Conservation (phyloP, 116 monocot genomes). For the Cymodocea nodosa region DNA sequence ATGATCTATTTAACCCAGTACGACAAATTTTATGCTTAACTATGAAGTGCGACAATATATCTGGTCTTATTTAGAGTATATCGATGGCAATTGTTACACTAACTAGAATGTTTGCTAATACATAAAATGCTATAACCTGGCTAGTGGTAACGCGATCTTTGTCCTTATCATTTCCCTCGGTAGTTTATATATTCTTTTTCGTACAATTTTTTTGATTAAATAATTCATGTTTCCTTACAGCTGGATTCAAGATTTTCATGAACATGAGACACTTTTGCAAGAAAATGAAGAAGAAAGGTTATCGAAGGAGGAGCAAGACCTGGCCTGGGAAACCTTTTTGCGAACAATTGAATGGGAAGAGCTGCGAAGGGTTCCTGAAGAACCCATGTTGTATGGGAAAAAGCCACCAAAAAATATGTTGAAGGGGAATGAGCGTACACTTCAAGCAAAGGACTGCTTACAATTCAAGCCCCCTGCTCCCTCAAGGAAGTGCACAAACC, state of each 20-base stretch:
- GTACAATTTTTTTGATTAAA: not conserved
- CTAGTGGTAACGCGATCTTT: no score
- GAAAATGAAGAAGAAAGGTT: constrained; percentile 86
- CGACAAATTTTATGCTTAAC: no score
- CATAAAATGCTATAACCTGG: no score
- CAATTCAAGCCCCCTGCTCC: constrained; percentile 12
- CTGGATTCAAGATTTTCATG: constrained; percentile 92
- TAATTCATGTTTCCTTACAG: constrained; percentile 18
- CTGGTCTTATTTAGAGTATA: no score
- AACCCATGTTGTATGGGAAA: constrained; percentile 10
- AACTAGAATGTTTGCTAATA: no score
- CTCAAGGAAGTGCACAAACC: constrained; percentile 73
- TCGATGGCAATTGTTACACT: no score
- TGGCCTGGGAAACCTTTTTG: constrained; percentile 62
- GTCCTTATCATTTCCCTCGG: no score
- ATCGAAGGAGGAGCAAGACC: constrained; percentile 90
- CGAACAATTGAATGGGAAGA: constrained; percentile 57
- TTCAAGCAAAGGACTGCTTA: constrained; percentile 23
- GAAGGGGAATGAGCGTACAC: constrained; percentile 9
- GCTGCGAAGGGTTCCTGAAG: constrained; percentile 21
- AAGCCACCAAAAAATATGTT: constrained; percentile 3
- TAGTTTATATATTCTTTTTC: no score
- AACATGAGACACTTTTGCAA: constrained; percentile 86
- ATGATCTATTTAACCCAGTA: not conserved
- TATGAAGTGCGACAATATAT: no score